Evolutionary conservation across 208 protist genomes (phyloP).

Genomic region (Leishmania gerbilli): DNA sequence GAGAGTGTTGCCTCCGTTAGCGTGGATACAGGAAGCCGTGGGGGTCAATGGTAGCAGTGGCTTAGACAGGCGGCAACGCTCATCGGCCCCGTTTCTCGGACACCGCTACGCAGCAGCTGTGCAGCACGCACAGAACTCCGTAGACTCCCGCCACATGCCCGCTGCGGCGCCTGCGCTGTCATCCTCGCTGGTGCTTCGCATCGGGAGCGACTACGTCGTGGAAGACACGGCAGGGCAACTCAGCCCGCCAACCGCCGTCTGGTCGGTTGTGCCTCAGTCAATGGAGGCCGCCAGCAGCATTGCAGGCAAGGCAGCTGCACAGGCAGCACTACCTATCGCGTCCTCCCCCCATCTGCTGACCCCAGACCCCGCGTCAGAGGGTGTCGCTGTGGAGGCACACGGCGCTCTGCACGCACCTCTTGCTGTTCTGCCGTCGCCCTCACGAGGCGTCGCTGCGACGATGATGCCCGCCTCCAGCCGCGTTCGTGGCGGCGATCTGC

Average conservation of each 20-base stretch:
- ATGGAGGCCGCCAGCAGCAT: slow-evolving; percentile 3
- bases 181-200: background rate
- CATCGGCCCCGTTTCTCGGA: background rate
- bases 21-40: slow-evolving; percentile 3
- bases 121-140: background rate
- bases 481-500: background rate
- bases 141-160: background rate
- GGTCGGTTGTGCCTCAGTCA: slow-evolving; percentile 14
- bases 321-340: background rate
- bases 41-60: background rate
- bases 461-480: background rate
- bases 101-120: background rate
- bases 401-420: background rate
- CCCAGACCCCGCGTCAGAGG: background rate
- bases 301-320: background rate
- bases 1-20: slow-evolving; percentile 8
- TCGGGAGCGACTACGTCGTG: background rate
- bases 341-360: background rate
- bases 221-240: background rate
- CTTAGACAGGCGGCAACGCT: background rate
- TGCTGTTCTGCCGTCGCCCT: background rate
- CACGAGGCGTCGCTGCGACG: background rate
- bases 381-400: background rate
- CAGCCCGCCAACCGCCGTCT: background rate
- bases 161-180: background rate